phyloP scores from a whole-genome alignment of 2,329 filamentous ascomycete species.

The Colletotrichum aenigma region DNA sequence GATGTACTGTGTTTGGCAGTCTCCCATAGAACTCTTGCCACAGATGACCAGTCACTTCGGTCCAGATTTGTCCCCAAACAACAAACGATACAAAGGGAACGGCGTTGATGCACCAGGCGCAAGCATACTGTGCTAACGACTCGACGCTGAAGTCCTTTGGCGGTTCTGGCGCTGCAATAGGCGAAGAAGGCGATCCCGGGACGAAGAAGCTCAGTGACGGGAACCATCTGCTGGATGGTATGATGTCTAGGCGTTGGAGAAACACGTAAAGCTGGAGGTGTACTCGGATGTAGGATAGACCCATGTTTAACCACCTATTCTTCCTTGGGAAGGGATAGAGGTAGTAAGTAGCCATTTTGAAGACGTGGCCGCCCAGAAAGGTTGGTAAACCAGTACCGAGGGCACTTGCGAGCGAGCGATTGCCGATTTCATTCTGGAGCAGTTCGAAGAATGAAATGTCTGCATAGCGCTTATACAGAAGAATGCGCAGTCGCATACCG shows the following conservation, averaged over 20 bases:
- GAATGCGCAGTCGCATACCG: constrained; percentile 57
- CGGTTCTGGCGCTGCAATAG: constrained; percentile 50
- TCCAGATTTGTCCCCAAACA: constrained; percentile 42
- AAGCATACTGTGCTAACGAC: constrained; percentile 48
- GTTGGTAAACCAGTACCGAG: constrained; percentile 45
- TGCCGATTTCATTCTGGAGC: constrained; percentile 34
- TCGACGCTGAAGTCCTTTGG: constrained; percentile 39
- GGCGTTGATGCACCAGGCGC: constrained; percentile 43
- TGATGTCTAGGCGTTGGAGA: constrained; percentile 55
- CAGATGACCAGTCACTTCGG: constrained; percentile 38
- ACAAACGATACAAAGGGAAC: constrained; percentile 54
- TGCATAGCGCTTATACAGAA: constrained; percentile 57
- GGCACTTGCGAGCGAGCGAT: constrained; percentile 35
- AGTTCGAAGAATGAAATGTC: constrained; percentile 53
- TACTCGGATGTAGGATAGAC: constrained; percentile 44
- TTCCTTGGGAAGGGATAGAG: constrained; percentile 21
- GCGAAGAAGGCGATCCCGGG: constrained; percentile 57
- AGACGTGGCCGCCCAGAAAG: constrained; percentile 34
- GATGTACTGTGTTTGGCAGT: constrained; percentile 43
- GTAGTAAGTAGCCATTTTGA: constrained; percentile 31
- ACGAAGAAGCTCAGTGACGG: constrained; percentile 56
- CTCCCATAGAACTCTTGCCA: constrained; percentile 40
- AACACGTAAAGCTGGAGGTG: constrained; percentile 59
- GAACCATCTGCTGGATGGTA: constrained; percentile 43
- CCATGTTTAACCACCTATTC: constrained; percentile 19